A percentile compares a stretch with the other conserved stretches of the same genome.
These are phyloP conservation scores for Amanita pallidorosea DNA, from an alignment of 768 basidiomycete genomes.

Conservation along the genomic window DNA sequence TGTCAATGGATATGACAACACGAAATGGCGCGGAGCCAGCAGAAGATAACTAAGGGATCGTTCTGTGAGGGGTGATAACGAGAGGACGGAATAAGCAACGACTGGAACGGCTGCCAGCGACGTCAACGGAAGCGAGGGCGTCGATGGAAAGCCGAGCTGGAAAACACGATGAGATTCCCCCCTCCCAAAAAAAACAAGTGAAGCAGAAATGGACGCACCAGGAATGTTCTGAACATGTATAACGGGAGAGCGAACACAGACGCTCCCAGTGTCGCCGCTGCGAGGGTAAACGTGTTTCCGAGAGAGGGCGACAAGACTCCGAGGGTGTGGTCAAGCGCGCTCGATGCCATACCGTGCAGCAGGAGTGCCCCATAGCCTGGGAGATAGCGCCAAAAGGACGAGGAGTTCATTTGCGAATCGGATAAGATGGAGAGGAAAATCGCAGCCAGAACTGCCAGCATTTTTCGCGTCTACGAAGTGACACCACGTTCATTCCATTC, in stretches of 20 bases:
- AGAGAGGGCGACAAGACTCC: slow-evolving; percentile 46
- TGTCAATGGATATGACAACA: slow-evolving; percentile 46
- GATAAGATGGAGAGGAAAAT: slow-evolving; percentile 45
- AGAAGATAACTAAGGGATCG: slow-evolving; percentile 32
- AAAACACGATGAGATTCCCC: slow-evolving; percentile 6
- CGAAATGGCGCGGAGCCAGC: slow-evolving; percentile 45
- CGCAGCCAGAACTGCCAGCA: slow-evolving; percentile 33
- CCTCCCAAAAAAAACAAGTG: not conserved
- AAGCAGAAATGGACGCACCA: slow-evolving; percentile 31
- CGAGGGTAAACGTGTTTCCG: slow-evolving; percentile 43
- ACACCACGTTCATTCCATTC: not conserved
- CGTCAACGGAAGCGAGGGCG: slow-evolving; percentile 43
- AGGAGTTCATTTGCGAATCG: slow-evolving; percentile 36
- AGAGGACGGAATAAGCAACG: slow-evolving; percentile 52
- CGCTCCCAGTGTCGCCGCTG: slow-evolving; percentile 51
- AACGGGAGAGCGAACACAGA: slow-evolving; percentile 53
- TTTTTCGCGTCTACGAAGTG: slow-evolving; percentile 38
- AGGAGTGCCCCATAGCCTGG: slow-evolving; percentile 61
- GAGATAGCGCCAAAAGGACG: slow-evolving; percentile 30
- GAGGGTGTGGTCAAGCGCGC: slow-evolving; percentile 52
- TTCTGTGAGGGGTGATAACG: slow-evolving; percentile 42
- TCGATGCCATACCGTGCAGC: slow-evolving; percentile 48
- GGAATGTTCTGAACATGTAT: slow-evolving; percentile 45
- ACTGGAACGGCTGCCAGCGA: slow-evolving; percentile 52
- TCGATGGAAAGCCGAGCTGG: slow-evolving; percentile 40